These are phyloP conservation scores for Wickerhamiella shivajii DNA, from an alignment of 805 yeast genomes.

Conservation along the genomic window DNA sequence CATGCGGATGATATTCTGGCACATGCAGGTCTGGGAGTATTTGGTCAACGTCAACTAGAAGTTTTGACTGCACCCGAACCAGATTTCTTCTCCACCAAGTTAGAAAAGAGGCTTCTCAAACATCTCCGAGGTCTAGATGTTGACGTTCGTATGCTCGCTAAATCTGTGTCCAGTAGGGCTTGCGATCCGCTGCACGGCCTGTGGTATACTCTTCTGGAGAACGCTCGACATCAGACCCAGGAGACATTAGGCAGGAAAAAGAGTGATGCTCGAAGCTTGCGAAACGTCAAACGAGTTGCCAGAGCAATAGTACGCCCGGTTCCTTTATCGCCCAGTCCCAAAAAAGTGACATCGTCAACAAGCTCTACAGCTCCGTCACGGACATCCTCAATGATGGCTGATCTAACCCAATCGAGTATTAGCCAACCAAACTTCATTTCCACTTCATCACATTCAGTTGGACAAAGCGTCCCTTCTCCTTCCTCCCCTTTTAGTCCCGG, in stretches of 20 bases:
- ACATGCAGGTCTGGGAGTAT: constrained; percentile 36
- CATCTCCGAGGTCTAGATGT: constrained; percentile 17
- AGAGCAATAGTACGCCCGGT: constrained; percentile 6
- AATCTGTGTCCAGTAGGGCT: constrained; percentile 12
- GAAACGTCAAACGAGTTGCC: constrained; percentile 9
- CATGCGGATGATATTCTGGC: constrained; percentile 35
- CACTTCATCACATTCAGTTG: too few relatives aligned
- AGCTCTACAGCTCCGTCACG: background rate
- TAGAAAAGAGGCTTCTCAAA: constrained; percentile 16
- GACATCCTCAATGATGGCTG: too few relatives aligned
- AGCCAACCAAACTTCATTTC: too few relatives aligned
- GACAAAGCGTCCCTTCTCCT: too few relatives aligned
- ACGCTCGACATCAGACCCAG: constrained; percentile 1
- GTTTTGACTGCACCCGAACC: constrained; percentile 23
- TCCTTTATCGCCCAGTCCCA: background rate
- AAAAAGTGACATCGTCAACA: background rate
- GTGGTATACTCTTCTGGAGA: constrained; percentile 19
- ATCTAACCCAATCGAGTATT: too few relatives aligned
- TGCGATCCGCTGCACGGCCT: constrained; percentile 20
- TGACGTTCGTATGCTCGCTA: constrained; percentile 15
- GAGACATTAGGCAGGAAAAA: constrained; percentile 5
- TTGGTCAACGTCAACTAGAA: constrained; percentile 30
- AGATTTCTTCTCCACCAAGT: constrained; percentile 25
- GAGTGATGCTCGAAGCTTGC: constrained; percentile 8
- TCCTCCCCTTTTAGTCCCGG: too few relatives aligned